Percentiles rank a stretch among this genome's conserved stretches.
Evolutionary conservation across 163 green algal genomes (phyloP).

Genomic region (Volvox carteri): DNA sequence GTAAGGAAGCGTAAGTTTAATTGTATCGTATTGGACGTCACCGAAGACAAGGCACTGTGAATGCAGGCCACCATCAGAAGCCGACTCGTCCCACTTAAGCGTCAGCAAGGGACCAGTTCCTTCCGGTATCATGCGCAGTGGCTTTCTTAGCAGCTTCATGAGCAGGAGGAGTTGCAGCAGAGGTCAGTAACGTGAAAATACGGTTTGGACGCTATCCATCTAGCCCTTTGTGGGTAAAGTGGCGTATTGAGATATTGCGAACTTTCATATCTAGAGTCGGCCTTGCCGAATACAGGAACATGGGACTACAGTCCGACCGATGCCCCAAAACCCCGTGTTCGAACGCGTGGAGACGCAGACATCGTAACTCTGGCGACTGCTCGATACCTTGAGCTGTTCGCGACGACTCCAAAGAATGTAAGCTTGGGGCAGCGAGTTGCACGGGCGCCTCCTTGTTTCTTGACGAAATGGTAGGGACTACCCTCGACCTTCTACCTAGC

Average conservation of each 20-base stretch:
- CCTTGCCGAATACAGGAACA: conserved; percentile 8
- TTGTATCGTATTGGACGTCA: background rate
- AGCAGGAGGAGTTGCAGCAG: conserved; percentile 16
- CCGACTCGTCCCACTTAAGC: conserved; percentile 19
- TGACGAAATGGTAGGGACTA: no score
- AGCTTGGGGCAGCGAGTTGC: no score
- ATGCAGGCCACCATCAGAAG: background rate
- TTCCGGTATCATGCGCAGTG: background rate
- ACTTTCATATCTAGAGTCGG: no score
- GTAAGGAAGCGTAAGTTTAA: background rate
- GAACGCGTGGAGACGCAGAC: conserved; percentile 8
- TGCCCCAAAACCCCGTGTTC: background rate
- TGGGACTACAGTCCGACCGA: conserved; percentile 28
- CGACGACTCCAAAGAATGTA: conserved; percentile 8
- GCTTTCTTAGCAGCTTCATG: conserved; percentile 28
- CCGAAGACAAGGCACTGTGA: background rate
- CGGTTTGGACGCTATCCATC: no score
- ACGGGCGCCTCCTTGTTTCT: no score
- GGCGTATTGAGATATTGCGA: no score
- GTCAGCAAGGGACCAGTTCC: background rate
- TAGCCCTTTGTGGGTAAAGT: no score
- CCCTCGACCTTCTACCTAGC: no score
- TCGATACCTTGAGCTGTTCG: conserved; percentile 36
- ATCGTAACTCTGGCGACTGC: conserved; percentile 27
- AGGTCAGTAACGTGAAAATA: conserved; percentile 30